Evolutionary conservation across 208 protist genomes (phyloP).

Genomic region (Crithidia expoeki): DNA sequence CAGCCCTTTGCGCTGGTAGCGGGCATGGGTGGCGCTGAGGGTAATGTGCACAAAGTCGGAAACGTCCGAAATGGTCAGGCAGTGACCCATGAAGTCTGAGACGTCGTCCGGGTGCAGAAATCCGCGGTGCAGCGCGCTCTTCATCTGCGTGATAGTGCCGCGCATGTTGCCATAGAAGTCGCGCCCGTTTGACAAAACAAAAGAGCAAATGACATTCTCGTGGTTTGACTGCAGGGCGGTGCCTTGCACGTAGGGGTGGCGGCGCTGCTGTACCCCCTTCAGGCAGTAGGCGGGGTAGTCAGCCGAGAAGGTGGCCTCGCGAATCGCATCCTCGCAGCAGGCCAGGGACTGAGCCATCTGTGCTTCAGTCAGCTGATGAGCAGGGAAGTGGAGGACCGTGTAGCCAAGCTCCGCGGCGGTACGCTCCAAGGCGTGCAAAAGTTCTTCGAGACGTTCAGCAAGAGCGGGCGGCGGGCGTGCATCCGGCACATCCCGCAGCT

Average conservation of each 20-base stretch:
- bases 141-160: conserved; percentile 76
- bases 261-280: conserved; percentile 45
- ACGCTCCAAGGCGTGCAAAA: conserved; percentile 30
- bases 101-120: conserved; percentile 34
- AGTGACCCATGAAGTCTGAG: conserved; percentile 57
- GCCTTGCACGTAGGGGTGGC: conserved; percentile 79
- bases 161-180: conserved; percentile 85
- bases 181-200: conserved; percentile 81
- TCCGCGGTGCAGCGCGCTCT: conserved; percentile 60
- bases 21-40: conserved; percentile 75
- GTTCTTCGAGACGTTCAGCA: conserved; percentile 29
- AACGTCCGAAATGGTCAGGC: conserved; percentile 63
- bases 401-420: conserved; percentile 46
- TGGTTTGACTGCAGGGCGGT: conserved; percentile 38
- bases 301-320: conserved; percentile 73
- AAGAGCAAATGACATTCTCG: conserved; percentile 40
- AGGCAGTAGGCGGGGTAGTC: conserved; percentile 83
- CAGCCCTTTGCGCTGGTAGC: conserved; percentile 57
- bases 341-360: conserved; percentile 53
- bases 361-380: conserved; percentile 38
- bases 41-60: conserved; percentile 87
- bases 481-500: conserved; percentile 76
- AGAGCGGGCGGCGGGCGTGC: conserved; percentile 29
- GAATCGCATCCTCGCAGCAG: conserved; percentile 72
- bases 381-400: conserved; percentile 57